These are phyloP conservation scores for Moesziomyces antarcticus DNA, from an alignment of 1,284 basidiomycete genomes.

Conservation along the genomic window DNA sequence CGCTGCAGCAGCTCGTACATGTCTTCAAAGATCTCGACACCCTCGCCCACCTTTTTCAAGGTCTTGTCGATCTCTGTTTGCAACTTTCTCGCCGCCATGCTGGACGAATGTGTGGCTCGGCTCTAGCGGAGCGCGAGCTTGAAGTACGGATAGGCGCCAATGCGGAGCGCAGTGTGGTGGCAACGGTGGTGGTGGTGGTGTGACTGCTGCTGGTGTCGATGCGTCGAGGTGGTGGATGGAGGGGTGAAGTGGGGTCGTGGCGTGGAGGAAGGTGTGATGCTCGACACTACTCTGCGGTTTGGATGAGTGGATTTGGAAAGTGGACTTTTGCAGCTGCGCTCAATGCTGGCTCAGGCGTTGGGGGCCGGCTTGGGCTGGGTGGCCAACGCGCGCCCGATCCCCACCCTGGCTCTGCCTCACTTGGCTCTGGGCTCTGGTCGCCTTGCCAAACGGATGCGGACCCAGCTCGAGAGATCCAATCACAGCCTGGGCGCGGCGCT, in stretches of 20 bases:
- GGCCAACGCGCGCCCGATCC: constrained; percentile 24
- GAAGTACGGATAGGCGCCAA: too few species aligned
- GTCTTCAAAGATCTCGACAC: constrained; percentile 67
- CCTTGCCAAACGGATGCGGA: constrained; percentile 18
- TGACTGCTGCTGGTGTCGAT: neutral
- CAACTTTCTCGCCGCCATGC: constrained; percentile 66
- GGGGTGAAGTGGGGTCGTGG: neutral
- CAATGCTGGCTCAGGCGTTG: too few species aligned
- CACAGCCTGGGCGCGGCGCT: neutral
- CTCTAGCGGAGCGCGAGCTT: neutral
- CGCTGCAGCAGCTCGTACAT: constrained; percentile 66
- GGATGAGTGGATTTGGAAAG: constrained; percentile 2
- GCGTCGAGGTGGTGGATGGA: neutral
- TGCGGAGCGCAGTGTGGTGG: too few species aligned
- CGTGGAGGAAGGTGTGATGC: constrained; percentile 5
- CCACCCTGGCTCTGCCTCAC: neutral
- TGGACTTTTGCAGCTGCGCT: neutral
- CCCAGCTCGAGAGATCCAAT: neutral
- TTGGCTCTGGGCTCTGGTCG: neutral
- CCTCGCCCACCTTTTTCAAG: constrained; percentile 66
- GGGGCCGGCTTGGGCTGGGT: neutral
- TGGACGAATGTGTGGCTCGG: constrained; percentile 3
- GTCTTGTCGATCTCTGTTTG: constrained; percentile 67
- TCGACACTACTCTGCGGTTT: neutral
- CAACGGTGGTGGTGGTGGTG: too few species aligned